Evolutionary conservation across 306 rosid genomes (phyloP).

Genomic region (Amphicarpaea edgeworthii): DNA sequence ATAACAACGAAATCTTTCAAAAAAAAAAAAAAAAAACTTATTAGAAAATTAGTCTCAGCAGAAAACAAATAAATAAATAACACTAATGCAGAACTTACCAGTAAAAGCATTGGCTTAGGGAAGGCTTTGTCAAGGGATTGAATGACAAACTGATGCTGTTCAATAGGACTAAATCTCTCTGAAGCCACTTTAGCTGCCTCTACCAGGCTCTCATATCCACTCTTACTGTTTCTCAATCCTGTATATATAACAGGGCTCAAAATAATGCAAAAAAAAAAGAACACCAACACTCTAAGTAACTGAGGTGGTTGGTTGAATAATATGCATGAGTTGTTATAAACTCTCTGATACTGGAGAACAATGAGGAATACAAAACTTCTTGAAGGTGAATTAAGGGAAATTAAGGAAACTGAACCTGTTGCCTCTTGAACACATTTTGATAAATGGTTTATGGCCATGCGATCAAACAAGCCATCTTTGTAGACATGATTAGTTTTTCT

Average conservation of each 20-base stretch:
- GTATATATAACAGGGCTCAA: constrained; percentile 14
- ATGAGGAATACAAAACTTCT: neutral
- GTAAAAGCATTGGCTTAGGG: constrained; percentile 66
- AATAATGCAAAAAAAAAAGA: too few relatives aligned
- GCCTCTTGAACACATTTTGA: constrained; percentile 77
- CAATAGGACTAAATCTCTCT: constrained; percentile 51
- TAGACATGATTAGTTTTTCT: constrained; percentile 41
- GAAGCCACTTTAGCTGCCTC: constrained; percentile 72
- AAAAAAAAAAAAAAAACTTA: too few relatives aligned
- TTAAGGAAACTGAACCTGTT: constrained; percentile 61
- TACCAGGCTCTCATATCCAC: constrained; percentile 77
- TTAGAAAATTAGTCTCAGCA: too few relatives aligned
- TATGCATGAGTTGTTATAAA: too few relatives aligned
- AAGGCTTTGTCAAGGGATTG: constrained; percentile 70
- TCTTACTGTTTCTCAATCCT: constrained; percentile 72
- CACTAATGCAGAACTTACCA: constrained; percentile 56
- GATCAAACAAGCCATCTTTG: constrained; percentile 78
- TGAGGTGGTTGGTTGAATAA: too few relatives aligned
- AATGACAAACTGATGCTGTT: constrained; percentile 63
- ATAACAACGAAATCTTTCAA: too few relatives aligned
- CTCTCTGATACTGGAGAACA: too few relatives aligned
- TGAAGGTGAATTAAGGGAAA: neutral
- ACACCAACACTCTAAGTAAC: too few relatives aligned
- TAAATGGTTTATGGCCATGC: constrained; percentile 70
- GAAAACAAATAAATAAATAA: too few relatives aligned